Evolutionary conservation across 169 alveolate species (phyloP).

Genomic region (Eimeria acervulina): DNA sequence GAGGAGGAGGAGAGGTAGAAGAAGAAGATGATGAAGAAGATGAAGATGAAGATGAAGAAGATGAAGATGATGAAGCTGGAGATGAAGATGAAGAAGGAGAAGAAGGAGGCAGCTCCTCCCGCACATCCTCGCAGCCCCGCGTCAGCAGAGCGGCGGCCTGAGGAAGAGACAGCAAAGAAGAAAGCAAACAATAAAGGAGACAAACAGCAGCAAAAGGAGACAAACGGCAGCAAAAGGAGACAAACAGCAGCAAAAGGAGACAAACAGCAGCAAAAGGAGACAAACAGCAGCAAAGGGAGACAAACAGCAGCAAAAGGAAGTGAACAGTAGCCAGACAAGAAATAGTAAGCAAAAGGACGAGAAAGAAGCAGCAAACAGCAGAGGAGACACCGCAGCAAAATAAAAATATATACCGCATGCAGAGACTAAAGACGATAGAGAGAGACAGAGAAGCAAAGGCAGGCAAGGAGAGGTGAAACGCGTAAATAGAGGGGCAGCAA

Average conservation of each 20-base stretch:
- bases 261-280: neutral
- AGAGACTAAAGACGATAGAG: neutral
- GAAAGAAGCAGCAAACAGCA: no score
- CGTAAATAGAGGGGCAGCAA: neutral
- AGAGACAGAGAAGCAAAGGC: neutral
- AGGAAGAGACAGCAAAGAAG: neutral
- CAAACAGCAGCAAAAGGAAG: no score
- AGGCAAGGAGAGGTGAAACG: neutral
- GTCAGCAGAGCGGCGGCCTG: constrained; percentile 62
- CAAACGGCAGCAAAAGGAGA: neutral
- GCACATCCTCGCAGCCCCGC: constrained; percentile 9
- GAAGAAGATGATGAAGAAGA: no score
- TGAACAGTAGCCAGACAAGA: neutral
- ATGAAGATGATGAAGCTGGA: no score
- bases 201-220: neutral
- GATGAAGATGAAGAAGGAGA: no score
- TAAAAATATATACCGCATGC: no score
- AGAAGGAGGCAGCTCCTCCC: neutral
- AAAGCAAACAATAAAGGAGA: neutral
- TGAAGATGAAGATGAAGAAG: no score
- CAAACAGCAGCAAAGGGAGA: neutral
- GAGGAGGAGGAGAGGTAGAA: no score
- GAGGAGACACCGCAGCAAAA: no score
- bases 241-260: neutral
- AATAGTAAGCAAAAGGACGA: neutral